phyloP scores from a whole-genome alignment of 2,329 filamentous ascomycete species.

The Aspergillus nomiae region DNA sequence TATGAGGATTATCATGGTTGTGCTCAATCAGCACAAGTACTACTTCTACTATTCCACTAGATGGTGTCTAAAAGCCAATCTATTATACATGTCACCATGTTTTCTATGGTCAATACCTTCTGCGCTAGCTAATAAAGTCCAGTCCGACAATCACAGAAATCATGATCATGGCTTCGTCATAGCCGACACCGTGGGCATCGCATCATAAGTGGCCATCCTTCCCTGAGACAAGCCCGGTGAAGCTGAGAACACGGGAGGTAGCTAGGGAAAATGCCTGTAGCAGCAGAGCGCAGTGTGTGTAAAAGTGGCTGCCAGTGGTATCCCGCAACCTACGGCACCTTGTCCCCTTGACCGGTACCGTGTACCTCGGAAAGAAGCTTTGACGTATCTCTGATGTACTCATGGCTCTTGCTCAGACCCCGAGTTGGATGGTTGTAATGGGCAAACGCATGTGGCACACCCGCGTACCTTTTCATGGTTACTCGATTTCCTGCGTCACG shows the following conservation, averaged over 20 bases:
- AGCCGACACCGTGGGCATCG: neutral
- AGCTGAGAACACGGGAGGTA: neutral
- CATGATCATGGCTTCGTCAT: neutral
- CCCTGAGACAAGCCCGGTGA: neutral
- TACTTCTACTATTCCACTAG: neutral
- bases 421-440: constrained; percentile 5
- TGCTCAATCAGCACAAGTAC: neutral
- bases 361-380: neutral
- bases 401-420: neutral
- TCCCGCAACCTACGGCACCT: neutral
- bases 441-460: constrained; percentile 32
- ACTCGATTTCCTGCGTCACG: constrained; percentile 26
- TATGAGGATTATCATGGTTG: neutral
- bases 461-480: constrained; percentile 30
- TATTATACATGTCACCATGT: neutral
- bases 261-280: neutral
- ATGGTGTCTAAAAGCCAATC: neutral
- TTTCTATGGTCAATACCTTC: neutral
- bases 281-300: neutral
- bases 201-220: neutral
- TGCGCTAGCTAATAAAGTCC: neutral
- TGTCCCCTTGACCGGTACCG: no score
- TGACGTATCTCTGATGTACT: neutral
- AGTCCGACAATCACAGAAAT: neutral
- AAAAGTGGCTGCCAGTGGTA: neutral